These are phyloP conservation scores for Closterium sp. DNA, from an alignment of 139 green algal genomes.

Conservation along the genomic window DNA sequence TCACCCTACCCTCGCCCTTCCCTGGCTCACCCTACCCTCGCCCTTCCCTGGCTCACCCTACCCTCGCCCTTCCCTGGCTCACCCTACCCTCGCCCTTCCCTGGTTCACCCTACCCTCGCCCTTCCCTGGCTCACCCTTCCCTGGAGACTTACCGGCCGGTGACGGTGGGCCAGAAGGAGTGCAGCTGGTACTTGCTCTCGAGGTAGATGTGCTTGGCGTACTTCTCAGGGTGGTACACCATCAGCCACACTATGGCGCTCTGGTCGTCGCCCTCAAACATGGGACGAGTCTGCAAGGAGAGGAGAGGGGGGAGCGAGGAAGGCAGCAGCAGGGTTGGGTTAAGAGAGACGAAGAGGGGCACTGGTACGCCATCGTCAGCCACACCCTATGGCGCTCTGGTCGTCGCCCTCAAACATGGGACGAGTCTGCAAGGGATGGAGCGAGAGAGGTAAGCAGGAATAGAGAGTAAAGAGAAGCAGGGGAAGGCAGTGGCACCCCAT, in stretches of 20 bases:
- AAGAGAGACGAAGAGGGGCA: neutral
- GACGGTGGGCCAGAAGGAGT: conserved; percentile 33
- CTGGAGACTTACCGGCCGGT: conserved; percentile 6
- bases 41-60: no score
- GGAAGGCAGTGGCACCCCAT: neutral
- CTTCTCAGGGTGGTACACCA: conserved; percentile 1
- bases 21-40: no score
- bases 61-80: no score
- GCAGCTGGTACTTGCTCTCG: conserved; percentile 12
- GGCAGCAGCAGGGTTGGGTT: neutral
- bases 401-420: neutral
- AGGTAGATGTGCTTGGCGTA: neutral
- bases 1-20: no score
- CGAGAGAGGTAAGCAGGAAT: neutral
- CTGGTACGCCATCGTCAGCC: neutral
- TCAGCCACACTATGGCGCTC: conserved; percentile 17
- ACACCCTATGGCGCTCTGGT: neutral
- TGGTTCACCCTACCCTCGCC: no score
- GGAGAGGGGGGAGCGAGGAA: neutral
- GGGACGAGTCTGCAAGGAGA: neutral
- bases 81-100: no score
- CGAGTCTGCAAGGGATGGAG: neutral
- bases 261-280: neutral
- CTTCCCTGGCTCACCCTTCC: no score
- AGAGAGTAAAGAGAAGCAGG: no score